Evolutionary conservation across 2,329 filamentous ascomycete species (phyloP).

Genomic region (Aspergillus pseudoglaucus): DNA sequence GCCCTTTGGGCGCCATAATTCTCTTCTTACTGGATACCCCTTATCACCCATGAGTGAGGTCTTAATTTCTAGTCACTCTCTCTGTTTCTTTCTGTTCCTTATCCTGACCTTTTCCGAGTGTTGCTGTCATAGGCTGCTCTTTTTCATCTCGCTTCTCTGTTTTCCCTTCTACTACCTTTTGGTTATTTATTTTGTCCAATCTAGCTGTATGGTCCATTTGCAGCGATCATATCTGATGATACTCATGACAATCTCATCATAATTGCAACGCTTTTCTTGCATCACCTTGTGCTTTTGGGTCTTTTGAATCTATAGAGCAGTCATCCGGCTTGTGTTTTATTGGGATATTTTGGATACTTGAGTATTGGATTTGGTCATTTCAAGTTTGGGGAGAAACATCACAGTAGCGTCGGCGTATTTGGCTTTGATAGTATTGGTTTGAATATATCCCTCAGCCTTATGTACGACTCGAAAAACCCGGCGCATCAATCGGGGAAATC

Average conservation of each 20-base stretch:
- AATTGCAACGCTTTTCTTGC: neutral
- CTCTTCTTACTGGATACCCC: constrained; percentile 18
- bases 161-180: constrained; percentile 3
- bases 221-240: constrained; percentile 2
- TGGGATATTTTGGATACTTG: too few species aligned
- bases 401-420: too few species aligned
- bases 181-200: constrained; percentile 2
- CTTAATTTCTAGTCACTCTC: constrained; percentile 2
- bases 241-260: constrained; percentile 8
- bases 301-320: neutral
- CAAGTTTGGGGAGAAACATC: too few species aligned
- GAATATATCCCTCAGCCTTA: too few species aligned
- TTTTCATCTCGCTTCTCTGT: constrained; percentile 2
- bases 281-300: neutral
- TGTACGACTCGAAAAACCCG: too few species aligned
- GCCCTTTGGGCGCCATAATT: constrained; percentile 14
- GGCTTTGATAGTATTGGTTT: too few species aligned
- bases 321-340: too few species aligned
- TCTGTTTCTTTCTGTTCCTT: neutral
- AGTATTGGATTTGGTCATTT: too few species aligned
- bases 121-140: constrained; percentile 2
- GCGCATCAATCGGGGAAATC: too few species aligned
- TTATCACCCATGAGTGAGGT: constrained; percentile 18
- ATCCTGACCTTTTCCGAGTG: constrained; percentile 3
- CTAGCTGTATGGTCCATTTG: neutral